These are phyloP conservation scores for Iris macrosiphon DNA, from an alignment of 106 monocot species.

Conservation along the genomic window DNA sequence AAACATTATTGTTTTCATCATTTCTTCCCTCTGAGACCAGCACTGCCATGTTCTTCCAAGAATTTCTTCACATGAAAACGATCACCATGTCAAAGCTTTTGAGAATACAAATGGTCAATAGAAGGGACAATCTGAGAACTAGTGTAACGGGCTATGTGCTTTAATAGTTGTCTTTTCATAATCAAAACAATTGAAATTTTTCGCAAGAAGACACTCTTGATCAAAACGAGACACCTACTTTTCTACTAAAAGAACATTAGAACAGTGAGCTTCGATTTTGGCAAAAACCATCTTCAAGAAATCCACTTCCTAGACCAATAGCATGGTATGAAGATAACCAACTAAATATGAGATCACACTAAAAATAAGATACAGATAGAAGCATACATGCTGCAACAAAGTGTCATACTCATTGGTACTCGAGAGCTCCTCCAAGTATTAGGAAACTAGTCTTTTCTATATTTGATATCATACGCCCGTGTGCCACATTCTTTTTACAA, in stretches of 20 bases:
- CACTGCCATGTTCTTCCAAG: constrained; percentile 53
- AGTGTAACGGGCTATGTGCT: constrained; percentile 83
- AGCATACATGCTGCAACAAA: constrained; percentile 82
- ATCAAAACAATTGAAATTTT: constrained; percentile 89
- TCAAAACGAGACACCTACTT: constrained; percentile 88
- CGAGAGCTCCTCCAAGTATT: constrained; percentile 91
- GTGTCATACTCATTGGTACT: constrained; percentile 93
- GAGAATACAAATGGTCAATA: constrained; percentile 70
- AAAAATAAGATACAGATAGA: neutral
- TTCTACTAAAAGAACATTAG: constrained; percentile 84
- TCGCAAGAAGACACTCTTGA: constrained; percentile 86
- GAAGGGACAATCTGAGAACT: constrained; percentile 84
- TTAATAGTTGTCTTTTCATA: constrained; percentile 70
- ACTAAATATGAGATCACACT: neutral
- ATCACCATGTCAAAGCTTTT: constrained; percentile 68
- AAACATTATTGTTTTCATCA: constrained; percentile 58
- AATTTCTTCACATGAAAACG: constrained; percentile 80
- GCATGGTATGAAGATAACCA: constrained; percentile 1
- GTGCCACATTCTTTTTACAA: constrained; percentile 91
- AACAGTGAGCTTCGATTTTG: constrained; percentile 77
- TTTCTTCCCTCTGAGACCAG: constrained; percentile 40
- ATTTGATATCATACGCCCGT: constrained; percentile 77
- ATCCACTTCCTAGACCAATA: constrained; percentile 75
- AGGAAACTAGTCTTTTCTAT: constrained; percentile 72
- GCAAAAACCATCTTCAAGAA: constrained; percentile 98